Evolutionary conservation across 1,139 yeast species (phyloP), one percentile per base, ranked within the genome.

Genomic region (Pneumocystis murina): DNA sequence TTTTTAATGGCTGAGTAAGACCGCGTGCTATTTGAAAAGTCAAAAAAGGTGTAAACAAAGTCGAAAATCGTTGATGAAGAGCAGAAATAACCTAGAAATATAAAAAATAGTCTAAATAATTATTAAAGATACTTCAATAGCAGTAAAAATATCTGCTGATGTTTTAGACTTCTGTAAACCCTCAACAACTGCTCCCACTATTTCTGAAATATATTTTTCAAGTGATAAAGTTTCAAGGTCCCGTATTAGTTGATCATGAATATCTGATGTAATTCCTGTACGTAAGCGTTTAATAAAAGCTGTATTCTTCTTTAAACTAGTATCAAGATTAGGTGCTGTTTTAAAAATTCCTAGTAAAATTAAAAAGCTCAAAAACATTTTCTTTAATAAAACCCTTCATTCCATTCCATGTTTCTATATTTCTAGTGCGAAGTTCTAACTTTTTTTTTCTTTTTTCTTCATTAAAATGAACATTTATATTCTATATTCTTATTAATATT

Each of bases 301-400:
- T 3, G 90, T 85, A 72, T 91, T 89, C 72, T 86, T 87, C 77
- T 90, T 91, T 67, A 91, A 76, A 62, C 92, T 85, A 0, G 95
- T 78, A 71, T 91, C 97, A 17, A 85, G 76, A 61, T 80, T 78
- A 17, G 72, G 67, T 1, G 77, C 71, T 0, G 75, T 68, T 14
- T 68, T 66, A 48, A 68, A 69, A n/a, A 69, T 66, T 61, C 68
- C 72, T 70, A 43, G 20, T 30, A 48, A 10, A 48, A 48, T 48
- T 24, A 24, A 12, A 24, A 20, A 24, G 28, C 12, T 10, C 1
- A 3, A 17, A 6, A 12, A 17, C 10, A n/a, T 24, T 12, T 24
- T 12, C 4, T 10, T 3, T 5, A 1, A 24, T 24, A 48, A 24
- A 48, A 48, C 55, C 55, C 28, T 48, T 17, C 0, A 16, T 10